These are phyloP conservation scores for Gossypium turneri DNA, from an alignment of 345 rosid species.

Conservation along the genomic window DNA sequence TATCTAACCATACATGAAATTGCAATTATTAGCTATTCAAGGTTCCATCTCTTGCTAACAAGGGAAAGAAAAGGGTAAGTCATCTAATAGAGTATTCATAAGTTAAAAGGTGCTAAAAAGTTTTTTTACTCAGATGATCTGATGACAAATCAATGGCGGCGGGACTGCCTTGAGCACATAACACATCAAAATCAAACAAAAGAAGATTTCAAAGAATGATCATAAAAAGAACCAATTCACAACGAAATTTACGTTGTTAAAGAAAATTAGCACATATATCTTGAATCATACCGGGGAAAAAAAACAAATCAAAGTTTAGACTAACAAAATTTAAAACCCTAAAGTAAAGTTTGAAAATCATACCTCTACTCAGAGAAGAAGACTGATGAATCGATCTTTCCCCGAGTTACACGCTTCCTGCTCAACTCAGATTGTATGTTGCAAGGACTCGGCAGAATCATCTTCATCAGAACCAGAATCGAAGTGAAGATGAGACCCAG, in stretches of 20 bases:
- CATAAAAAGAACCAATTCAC: background rate
- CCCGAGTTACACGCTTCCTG: background rate
- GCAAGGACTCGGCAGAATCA: too few species aligned
- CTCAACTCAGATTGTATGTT: background rate
- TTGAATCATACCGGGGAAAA: background rate
- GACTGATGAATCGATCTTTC: background rate
- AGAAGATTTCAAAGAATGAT: background rate
- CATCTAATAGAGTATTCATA: background rate
- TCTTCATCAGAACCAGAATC: constrained; percentile 48
- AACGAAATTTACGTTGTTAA: background rate
- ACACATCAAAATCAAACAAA: background rate
- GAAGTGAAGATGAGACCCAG: constrained; percentile 67
- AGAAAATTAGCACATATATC: background rate
- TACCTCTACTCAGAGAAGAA: background rate
- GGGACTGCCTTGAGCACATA: background rate
- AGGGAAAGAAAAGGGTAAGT: background rate
- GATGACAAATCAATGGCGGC: background rate
- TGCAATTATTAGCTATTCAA: background rate
- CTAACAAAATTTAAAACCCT: background rate
- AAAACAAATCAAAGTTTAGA: background rate
- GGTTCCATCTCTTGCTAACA: background rate
- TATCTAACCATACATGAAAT: background rate
- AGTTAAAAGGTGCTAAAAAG: background rate
- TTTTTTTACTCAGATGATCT: background rate
- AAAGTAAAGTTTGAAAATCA: background rate